These are phyloP conservation scores for Aspergillus felis DNA, from an alignment of 2,329 filamentous ascomycete genomes.

Conservation along the genomic window DNA sequence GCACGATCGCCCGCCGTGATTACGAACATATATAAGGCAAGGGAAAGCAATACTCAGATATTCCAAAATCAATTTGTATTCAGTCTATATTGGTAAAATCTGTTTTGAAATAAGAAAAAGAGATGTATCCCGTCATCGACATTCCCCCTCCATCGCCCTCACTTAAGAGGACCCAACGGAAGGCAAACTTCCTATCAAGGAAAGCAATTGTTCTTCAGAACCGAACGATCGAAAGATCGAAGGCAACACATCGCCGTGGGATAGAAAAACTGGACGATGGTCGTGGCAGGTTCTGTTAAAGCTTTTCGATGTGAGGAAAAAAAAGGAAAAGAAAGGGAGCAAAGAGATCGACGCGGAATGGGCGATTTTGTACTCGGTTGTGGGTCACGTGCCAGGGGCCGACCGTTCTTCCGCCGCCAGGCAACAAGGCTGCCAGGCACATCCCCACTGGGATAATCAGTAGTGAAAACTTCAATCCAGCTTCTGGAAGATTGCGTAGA, in stretches of 20 bases:
- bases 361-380: constrained; percentile 23
- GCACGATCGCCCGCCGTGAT: no score
- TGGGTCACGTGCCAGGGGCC: constrained; percentile 29
- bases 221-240: constrained; percentile 55
- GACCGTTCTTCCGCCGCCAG: constrained; percentile 18
- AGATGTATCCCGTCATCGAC: constrained; percentile 64
- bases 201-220: constrained; percentile 58
- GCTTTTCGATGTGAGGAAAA: constrained; percentile 55
- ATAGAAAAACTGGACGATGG: constrained; percentile 52
- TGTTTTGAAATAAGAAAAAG: not conserved
- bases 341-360: constrained; percentile 8
- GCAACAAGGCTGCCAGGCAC: constrained; percentile 5
- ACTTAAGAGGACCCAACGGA: constrained; percentile 66
- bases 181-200: constrained; percentile 67
- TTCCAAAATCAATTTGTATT: not conserved
- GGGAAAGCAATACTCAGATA: not conserved
- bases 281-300: constrained; percentile 65
- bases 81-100: not conserved
- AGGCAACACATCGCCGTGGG: constrained; percentile 66
- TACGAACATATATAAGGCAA: constrained; percentile 8
- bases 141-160: constrained; percentile 67
- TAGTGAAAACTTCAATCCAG: no score
- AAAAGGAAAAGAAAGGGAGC: constrained; percentile 34
- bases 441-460: not conserved
- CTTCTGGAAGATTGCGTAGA: no score